A percentile compares a stretch with the other conserved stretches of the same genome.
phyloP scores from a whole-genome alignment of 305 asterid species.

The Solanum chacoense region DNA sequence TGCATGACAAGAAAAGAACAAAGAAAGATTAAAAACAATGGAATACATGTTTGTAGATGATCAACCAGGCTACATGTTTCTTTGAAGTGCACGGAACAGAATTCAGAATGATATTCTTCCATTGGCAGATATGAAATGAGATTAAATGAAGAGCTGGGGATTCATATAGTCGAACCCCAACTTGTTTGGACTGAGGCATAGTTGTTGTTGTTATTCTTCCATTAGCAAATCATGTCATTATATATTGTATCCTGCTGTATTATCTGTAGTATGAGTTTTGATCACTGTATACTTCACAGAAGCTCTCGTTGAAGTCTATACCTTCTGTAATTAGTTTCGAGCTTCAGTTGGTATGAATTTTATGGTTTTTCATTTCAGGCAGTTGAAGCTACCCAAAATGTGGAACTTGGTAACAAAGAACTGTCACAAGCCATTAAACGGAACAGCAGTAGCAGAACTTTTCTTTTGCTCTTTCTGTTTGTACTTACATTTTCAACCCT shows the following conservation, averaged over 20 bases:
- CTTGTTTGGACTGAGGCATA: neutral
- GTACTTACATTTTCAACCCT: slow-evolving; percentile 69
- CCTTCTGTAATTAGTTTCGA: neutral
- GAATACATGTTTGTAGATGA: neutral
- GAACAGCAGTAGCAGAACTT: slow-evolving; percentile 76
- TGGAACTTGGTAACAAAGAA: slow-evolving; percentile 83
- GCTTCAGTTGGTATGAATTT: neutral
- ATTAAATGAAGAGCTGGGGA: neutral
- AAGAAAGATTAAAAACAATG: neutral
- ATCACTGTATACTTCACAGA: neutral
- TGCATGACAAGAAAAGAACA: neutral
- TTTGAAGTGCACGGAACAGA: neutral
- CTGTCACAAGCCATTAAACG: slow-evolving; percentile 68
- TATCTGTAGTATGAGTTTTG: neutral
- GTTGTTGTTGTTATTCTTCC: neutral
- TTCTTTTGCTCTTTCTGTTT: slow-evolving; percentile 67
- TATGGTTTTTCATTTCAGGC: slow-evolving; percentile 13
- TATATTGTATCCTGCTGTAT: neutral
- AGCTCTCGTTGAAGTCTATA: neutral
- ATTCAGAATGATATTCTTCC: neutral
- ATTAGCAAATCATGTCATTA: neutral
- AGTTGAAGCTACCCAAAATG: slow-evolving; percentile 70
- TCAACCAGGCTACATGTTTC: neutral
- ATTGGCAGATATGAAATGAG: neutral
- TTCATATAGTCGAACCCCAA: neutral